A percentile compares a stretch with the other conserved stretches of the same genome.
phyloP scores from a whole-genome alignment of 164 flowering plant genomes.

The Houttuynia cordata region DNA sequence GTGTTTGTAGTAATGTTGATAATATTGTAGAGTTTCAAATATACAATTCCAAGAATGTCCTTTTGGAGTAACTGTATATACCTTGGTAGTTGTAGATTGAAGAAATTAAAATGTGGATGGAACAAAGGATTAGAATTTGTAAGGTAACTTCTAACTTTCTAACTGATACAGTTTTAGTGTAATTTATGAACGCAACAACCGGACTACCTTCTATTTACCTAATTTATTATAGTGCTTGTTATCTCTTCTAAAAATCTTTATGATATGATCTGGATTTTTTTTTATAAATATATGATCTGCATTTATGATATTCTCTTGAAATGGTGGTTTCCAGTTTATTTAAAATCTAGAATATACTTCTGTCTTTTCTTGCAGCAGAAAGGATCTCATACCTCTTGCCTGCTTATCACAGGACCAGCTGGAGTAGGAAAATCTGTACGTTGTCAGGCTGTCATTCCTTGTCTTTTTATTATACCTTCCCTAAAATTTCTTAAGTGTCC shows the following conservation, averaged over 20 bases:
- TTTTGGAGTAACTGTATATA: neutral
- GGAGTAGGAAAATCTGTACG: constrained; percentile 97
- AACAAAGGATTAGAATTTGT: constrained; percentile 33
- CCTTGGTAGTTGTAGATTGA: constrained; percentile 52
- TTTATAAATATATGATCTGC: too few relatives aligned
- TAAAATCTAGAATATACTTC: neutral
- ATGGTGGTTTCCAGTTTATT: neutral
- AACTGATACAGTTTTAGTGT: neutral
- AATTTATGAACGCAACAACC: neutral
- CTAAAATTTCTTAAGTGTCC: neutral
- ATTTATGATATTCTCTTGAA: neutral
- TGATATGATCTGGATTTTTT: too few relatives aligned
- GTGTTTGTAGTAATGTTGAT: constrained; percentile 17
- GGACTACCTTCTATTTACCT: neutral
- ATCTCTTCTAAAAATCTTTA: neutral
- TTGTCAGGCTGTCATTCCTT: constrained; percentile 3
- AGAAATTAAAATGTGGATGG: constrained; percentile 78
- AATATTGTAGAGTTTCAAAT: neutral
- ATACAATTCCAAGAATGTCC: neutral
- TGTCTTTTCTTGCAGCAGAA: neutral
- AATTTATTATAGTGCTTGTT: neutral
- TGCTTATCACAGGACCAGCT: constrained; percentile 72
- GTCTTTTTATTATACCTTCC: neutral
- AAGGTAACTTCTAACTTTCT: constrained; percentile 28
- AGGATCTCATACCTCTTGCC: constrained; percentile 21